These are phyloP conservation scores for Leptographium procerum DNA, from an alignment of 2,329 filamentous ascomycete species.

Conservation along the genomic window DNA sequence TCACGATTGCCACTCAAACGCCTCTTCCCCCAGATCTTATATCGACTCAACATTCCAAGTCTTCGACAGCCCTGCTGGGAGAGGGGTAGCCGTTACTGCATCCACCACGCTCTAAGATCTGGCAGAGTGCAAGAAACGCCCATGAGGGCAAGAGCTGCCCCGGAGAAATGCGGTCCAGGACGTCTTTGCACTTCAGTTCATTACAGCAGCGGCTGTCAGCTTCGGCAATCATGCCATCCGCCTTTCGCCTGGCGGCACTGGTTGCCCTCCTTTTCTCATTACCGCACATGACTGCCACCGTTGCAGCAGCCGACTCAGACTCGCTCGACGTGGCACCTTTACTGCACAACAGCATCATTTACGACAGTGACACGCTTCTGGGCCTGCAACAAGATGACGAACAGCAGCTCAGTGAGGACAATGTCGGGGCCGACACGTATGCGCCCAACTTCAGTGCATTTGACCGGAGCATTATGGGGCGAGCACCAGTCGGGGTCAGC, in stretches of 20 bases:
- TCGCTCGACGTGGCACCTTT: not conserved
- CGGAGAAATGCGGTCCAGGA: not conserved
- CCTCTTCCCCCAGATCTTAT: too few species aligned
- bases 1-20: too few species aligned
- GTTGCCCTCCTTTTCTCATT: not conserved
- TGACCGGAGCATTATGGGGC: slow-evolving; percentile 51
- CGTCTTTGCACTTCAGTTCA: not conserved
- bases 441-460: slow-evolving; percentile 50
- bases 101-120: not conserved
- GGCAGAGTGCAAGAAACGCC: not conserved
- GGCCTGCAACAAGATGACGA: not conserved
- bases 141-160: not conserved
- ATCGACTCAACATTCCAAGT: not conserved
- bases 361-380: not conserved
- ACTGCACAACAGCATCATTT: not conserved
- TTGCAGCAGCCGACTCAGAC: not conserved
- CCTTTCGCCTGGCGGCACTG: not conserved
- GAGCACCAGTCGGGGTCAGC: slow-evolving; percentile 39
- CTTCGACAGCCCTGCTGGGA: not conserved
- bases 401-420: not conserved
- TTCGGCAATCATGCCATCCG: not conserved
- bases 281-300: not conserved
- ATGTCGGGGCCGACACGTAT: slow-evolving; percentile 26
- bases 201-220: not conserved
- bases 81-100: not conserved